A percentile compares a stretch with the other conserved stretches of the same genome.
Evolutionary conservation across 495 filamentous ascomycete genomes (phyloP).

Genomic region (Neurospora sp.): DNA sequence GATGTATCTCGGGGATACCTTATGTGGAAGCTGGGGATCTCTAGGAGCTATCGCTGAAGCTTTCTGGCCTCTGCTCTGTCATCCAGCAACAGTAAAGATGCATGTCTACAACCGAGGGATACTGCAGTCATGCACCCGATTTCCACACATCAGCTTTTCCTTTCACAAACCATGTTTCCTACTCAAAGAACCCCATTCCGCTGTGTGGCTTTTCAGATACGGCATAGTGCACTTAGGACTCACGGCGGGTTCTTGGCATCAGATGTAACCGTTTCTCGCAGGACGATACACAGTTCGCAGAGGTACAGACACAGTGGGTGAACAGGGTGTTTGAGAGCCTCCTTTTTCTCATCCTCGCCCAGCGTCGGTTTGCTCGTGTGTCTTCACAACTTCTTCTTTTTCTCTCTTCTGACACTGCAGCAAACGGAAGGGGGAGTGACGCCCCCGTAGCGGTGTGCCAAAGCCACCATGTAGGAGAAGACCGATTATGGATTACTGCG

Average conservation of each 20-base stretch:
- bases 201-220: neutral
- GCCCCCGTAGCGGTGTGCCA: neutral
- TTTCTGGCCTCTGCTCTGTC: neutral
- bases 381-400: neutral
- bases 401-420: neutral
- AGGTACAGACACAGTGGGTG: neutral
- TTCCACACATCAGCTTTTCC: neutral
- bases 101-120: neutral
- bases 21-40: neutral
- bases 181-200: neutral
- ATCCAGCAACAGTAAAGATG: neutral
- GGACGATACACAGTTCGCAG: neutral
- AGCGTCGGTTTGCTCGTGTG: neutral
- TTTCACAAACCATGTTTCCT: neutral
- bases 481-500: neutral
- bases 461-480: neutral
- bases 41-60: neutral
- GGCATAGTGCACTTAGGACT: neutral
- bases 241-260: neutral
- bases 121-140: neutral
- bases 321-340: neutral
- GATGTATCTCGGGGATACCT: neutral
- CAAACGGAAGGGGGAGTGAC: neutral
- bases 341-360: neutral
- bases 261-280: neutral